Evolutionary conservation across 176 grass and related monocot genomes (phyloP), one percentile per base, ranked within the genome.

Genomic region (Hsuehochloa calcarea): DNA sequence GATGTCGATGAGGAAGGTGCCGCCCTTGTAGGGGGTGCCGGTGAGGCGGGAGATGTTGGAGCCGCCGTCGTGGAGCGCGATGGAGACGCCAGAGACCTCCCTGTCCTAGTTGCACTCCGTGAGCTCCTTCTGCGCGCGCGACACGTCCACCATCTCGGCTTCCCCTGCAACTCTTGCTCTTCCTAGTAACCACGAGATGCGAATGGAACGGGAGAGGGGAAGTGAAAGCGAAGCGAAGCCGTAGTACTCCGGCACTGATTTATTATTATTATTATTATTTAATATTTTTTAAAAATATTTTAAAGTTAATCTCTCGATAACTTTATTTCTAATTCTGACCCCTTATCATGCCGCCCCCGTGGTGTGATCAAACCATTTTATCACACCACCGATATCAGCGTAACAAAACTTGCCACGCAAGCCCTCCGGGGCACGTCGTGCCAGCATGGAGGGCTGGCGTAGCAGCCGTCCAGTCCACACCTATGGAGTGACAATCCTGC

Each of bases 51-150:
- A 81, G 60, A 99, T 91, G 89, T 77, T 91, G 91, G 75, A 68
- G 64, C 92, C 96, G 34, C 92, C 97, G 64, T 96, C 93, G 63
- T 74, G 82, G 74, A 96, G 91, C 65, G 81, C 70, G 82, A 99
- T 96, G 86, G 86, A 92, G 51, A 99, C 97, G 13, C 97, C 93
- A 7, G 97, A 96, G 67, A 94, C 73, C 73, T 88, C 65, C 65
- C 45, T 75, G 84, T 96, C 96, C 45, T 93, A 83, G 79, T 94
- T 96, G 88, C 96, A 99, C 93, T 96, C 93, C 27, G 78, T 81
- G 46, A 99, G 86, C 88, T 99, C 96, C 93, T 96, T 99, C 93
- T 99, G 96, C 82, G 96, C 84, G 80, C 96, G 85, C 78, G 91
- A 99, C 49, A 99, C 74, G 78, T 96, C 96, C 88, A 96, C 70